phyloP scores from a whole-genome alignment of 108 stramenopile genomes.

The Skeletonema marinoi region DNA sequence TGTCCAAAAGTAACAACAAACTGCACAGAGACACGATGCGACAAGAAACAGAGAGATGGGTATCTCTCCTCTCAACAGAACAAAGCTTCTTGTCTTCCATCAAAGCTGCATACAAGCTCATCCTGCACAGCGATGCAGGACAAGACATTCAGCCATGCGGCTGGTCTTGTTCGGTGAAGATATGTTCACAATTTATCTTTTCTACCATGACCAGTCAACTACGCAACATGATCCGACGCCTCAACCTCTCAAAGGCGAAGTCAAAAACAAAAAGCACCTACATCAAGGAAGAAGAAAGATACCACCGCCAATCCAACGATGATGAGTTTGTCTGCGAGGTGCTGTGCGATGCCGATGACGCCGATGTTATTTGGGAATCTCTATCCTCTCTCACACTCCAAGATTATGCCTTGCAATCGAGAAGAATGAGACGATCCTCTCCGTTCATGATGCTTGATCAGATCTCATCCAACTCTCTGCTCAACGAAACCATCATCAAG shows the following conservation, averaged over 20 bases:
- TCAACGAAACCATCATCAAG: conserved; percentile 18
- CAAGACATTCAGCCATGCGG: too few species aligned
- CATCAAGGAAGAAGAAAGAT: background rate
- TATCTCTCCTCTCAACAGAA: too few species aligned
- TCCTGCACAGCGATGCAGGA: too few species aligned
- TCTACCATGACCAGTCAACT: background rate
- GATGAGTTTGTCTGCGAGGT: conserved; percentile 12
- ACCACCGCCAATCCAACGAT: background rate
- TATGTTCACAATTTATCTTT: too few species aligned
- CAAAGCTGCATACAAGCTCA: too few species aligned
- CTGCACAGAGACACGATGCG: too few species aligned
- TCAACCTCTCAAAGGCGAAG: background rate
- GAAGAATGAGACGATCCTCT: background rate
- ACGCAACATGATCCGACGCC: background rate
- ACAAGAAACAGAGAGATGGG: too few species aligned
- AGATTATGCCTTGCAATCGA: background rate
- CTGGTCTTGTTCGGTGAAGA: too few species aligned
- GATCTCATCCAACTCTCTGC: background rate
- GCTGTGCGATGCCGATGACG: background rate
- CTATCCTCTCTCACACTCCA: background rate
- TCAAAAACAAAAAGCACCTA: background rate
- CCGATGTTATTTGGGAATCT: conserved; percentile 8
- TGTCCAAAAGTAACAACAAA: too few species aligned
- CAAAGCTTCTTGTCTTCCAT: too few species aligned
- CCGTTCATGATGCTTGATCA: background rate